Base-by-base conservation (phyloP, 2,329 filamentous ascomycete species). In the Fonsecaea erecta region DNA sequence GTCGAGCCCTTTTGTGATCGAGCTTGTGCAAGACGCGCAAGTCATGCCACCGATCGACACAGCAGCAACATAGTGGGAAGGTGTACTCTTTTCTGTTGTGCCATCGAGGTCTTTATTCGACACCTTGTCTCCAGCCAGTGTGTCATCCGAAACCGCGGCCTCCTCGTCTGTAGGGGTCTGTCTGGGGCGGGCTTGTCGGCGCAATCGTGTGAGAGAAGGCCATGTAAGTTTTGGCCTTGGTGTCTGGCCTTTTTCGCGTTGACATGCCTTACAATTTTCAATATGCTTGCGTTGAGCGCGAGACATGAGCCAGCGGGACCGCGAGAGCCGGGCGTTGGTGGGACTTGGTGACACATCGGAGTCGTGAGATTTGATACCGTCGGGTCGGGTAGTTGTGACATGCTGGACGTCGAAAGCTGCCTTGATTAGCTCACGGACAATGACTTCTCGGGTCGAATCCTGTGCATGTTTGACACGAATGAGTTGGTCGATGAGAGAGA, bases 21-120 rank as follows among this genome's bases (percentile, higher is more conserved):
- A 81, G 72, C 88, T 88, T 60, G 83, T 83, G 72, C 90, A 93
- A 12, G 88, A 84, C 14, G 87, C 86, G 74, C 90, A 92, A 3
- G 87, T 91, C 89, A 93, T 92, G 59, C 90, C 90, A 30, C 83
- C 86, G 46, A 93, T 83, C 21, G 87, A 78, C 16, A 83, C 53
- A 11, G 65, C 60, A 8, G 69, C 69, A 21, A 66, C 56, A 57
- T 69, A 70, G 16, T 57, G 26, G 11, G 21, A 14, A 24, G 26
- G n/a, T 34, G 52, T 24, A 34, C 35, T 63, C 26, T 63, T 48
- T 21, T 64, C 26, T 21, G n/a, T 11, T 34, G 64, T 18, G 35
- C 62, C 62, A 26, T 70, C 60, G 37, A 67, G 12, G 18, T 60
- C 55, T 46, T 60, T 67, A n/a, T 58, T 35, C 21, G 60, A 35